Percentiles rank a stretch among this genome's conserved stretches.
These are phyloP conservation scores for Ganoderma lucidum DNA, from an alignment of 1,284 basidiomycete species.

Conservation along the genomic window DNA sequence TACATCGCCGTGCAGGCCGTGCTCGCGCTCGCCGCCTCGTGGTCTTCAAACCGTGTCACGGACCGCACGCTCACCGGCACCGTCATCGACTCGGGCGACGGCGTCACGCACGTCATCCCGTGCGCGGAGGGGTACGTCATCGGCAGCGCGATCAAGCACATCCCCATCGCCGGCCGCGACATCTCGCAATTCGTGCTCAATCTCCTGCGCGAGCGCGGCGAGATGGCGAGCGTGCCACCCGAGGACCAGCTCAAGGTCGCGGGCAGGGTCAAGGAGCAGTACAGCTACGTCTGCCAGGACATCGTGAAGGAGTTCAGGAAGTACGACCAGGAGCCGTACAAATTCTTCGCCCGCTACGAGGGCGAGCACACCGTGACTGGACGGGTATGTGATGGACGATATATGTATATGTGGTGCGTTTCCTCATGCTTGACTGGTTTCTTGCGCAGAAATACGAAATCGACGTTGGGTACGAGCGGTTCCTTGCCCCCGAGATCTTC, in stretches of 20 bases:
- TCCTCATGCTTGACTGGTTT: not conserved
- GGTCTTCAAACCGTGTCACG: slow-evolving; percentile 93
- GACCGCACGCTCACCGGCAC: slow-evolving; percentile 97
- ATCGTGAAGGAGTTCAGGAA: slow-evolving; percentile 99
- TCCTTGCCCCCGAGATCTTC: slow-evolving; percentile 99
- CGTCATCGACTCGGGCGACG: slow-evolving; percentile 98
- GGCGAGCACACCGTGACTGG: slow-evolving; percentile 95
- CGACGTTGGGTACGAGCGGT: slow-evolving; percentile 98
- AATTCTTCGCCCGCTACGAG: slow-evolving; percentile 94
- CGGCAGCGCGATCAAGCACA: slow-evolving; percentile 98
- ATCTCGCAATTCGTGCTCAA: slow-evolving; percentile 98
- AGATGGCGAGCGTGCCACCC: slow-evolving; percentile 90
- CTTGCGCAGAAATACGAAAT: slow-evolving; percentile 82
- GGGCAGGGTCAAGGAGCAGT: slow-evolving; percentile 97
- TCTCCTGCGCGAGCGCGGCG: slow-evolving; percentile 94
- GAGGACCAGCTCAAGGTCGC: slow-evolving; percentile 96
- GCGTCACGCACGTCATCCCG: slow-evolving; percentile 97
- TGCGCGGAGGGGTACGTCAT: slow-evolving; percentile 99
- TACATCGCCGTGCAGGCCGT: slow-evolving; percentile 99
- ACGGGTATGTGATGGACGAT: slow-evolving; percentile 63
- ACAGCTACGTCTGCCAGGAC: slow-evolving; percentile 99
- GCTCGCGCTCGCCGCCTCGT: slow-evolving; percentile 97
- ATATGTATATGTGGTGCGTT: not conserved
- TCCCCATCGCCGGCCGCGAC: slow-evolving; percentile 98
- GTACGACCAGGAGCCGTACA: slow-evolving; percentile 96